Conservation (phyloP, 176 grass and related monocot genomes). For the Eremochloa ophiuroides region DNA sequence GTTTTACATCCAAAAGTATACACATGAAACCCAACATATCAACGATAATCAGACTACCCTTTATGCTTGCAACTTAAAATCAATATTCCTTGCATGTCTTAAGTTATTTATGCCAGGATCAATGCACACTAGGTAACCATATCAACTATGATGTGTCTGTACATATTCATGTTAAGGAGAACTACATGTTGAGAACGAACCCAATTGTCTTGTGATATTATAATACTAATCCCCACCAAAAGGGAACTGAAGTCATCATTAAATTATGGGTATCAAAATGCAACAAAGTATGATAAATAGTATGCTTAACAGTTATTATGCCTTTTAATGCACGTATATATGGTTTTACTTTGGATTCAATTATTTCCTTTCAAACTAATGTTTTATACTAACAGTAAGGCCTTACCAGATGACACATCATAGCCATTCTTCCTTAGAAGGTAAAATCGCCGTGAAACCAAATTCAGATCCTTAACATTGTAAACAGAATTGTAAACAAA, state of each 20-base stretch:
- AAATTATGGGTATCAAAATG: too few species aligned
- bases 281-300: too few species aligned
- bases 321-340: not conserved
- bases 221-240: not conserved
- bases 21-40: not conserved
- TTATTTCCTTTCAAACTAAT: not conserved
- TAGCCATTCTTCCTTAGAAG: slow-evolving; percentile 18
- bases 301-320: not conserved
- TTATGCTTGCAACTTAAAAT: not conserved
- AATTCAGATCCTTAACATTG: not conserved
- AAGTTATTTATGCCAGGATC: not conserved
- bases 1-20: not conserved
- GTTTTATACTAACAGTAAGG: not conserved
- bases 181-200: not conserved
- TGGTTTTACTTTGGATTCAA: not conserved
- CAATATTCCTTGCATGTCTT: not conserved
- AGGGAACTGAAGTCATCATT: too few species aligned
- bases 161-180: not conserved
- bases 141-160: not conserved
- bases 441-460: slow-evolving; percentile 27
- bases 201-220: not conserved
- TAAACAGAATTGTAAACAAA: not conserved
- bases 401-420: slow-evolving; percentile 28
- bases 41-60: not conserved
- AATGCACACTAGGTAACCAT: not conserved